These are phyloP conservation scores for Loxodes magnus DNA, from an alignment of 73 alveolate genomes.

Conservation along the genomic window DNA sequence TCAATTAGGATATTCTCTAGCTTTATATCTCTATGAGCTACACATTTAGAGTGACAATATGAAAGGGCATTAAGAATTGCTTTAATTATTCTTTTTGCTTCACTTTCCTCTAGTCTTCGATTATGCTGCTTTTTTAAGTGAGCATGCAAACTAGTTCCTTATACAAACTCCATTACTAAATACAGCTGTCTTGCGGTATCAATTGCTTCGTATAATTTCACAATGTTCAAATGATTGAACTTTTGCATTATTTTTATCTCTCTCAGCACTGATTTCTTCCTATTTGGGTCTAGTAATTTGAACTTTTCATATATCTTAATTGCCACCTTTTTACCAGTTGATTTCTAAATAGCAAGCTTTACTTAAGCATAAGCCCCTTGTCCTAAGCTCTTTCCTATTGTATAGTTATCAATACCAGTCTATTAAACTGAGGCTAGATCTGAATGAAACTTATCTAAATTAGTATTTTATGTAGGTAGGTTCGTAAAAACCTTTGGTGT, in stretches of 20 bases:
- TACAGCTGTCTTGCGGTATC: constrained; percentile 59
- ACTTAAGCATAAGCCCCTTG: constrained; percentile 55
- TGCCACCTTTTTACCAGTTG: constrained; percentile 57
- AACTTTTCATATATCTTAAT: constrained; percentile 74
- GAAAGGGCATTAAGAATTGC: constrained; percentile 44
- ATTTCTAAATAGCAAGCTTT: constrained; percentile 17
- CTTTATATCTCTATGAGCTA: constrained; percentile 65
- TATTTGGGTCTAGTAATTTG: constrained; percentile 55
- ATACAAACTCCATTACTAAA: constrained; percentile 49
- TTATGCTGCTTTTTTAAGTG: constrained; percentile 30
- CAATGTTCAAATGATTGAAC: constrained; percentile 73
- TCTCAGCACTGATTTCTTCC: constrained; percentile 60
- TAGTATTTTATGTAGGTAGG: no score
- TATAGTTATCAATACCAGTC: constrained; percentile 24
- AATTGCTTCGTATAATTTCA: constrained; percentile 79
- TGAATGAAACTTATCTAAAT: no score
- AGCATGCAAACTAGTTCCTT: constrained; percentile 26
- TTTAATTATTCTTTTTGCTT: constrained; percentile 44
- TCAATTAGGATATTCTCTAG: constrained; percentile 64
- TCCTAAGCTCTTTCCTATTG: constrained; percentile 25
- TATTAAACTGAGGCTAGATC: no score
- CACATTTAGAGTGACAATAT: constrained; percentile 41
- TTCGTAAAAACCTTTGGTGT: no score
- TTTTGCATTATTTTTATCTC: constrained; percentile 61
- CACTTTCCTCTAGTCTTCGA: constrained; percentile 44